Evolutionary conservation across 805 yeast genomes (phyloP), one percentile per base, ranked within the genome.

Genomic region (Gaillardinia entomophila): DNA sequence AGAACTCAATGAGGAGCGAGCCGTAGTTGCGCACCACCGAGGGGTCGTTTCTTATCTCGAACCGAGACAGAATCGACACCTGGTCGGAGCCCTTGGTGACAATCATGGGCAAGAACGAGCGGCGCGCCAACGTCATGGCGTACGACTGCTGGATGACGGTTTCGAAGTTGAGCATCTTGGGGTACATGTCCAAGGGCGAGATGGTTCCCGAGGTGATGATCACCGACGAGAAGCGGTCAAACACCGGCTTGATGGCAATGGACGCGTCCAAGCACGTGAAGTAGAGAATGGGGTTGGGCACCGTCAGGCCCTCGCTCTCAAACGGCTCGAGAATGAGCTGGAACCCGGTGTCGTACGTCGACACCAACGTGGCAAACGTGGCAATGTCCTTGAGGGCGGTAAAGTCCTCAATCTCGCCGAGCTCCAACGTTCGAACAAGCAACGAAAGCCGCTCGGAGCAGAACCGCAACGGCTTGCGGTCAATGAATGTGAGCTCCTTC

Each of bases 11-110:
- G 35, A 92, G 61, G 48, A 92, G 67, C 3, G 94, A 85, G 3
- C 99, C 99, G 56, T 92, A 92, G 57, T 92, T 92, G 55, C 99
- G 76, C 23, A 92, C 97, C 34, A 92, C 96, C 49, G 96, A 85
- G 4, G 98, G 98, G 57, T 92, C 98, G 52, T 92, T 92, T 57
- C 99, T 72, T 40, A 92, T 92, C 60, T 92, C 97, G 57, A 92
- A 92, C 50, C 97, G 75, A 0, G 98, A 90, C 2, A 96, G 84
- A 12, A 92, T 90, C 0, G 97, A 90, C 12, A 92, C 97, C 58
- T 92, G 99, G 58, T 92, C 99, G 0, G 97, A 84, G 1, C 98
- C 98, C 54, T 94, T 90, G 0, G 99, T 90, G 8, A 92, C 94
- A 44, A 92, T 81, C 81, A 92, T 75, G 8, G 99, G 99, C 48